These are phyloP conservation scores for Trichoderma reesei DNA, from an alignment of 495 filamentous ascomycete genomes.

Conservation along the genomic window DNA sequence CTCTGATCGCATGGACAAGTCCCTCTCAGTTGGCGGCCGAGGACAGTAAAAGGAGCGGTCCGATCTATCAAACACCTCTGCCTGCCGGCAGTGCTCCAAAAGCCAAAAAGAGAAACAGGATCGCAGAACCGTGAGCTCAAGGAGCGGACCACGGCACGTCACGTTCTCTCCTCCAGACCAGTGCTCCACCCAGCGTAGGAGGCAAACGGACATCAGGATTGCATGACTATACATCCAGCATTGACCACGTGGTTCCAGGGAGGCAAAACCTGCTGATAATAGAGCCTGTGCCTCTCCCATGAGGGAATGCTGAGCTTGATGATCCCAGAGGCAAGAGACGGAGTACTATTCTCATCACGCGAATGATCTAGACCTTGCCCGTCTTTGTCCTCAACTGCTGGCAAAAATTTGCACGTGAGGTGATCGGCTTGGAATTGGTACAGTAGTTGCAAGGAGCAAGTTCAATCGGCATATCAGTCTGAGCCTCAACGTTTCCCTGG, in stretches of 20 bases:
- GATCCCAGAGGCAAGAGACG: background rate
- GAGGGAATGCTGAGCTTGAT: background rate
- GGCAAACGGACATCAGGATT: slow-evolving; percentile 3
- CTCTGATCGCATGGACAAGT: background rate
- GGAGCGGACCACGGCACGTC: background rate
- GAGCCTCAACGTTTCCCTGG: background rate
- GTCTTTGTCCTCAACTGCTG: background rate
- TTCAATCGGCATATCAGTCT: background rate
- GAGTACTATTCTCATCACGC: background rate
- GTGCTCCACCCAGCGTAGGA: slow-evolving; percentile 3
- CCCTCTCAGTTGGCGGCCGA: background rate
- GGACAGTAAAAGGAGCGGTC: background rate
- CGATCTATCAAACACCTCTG: background rate
- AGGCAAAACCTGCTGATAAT: background rate
- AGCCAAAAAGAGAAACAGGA: background rate
- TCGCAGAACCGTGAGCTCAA: background rate
- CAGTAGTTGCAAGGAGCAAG: background rate
- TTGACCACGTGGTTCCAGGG: slow-evolving; percentile 4
- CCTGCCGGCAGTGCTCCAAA: background rate
- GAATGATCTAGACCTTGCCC: background rate
- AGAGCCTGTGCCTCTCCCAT: background rate
- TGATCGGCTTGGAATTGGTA: background rate
- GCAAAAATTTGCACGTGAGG: background rate
- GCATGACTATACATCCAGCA: background rate
- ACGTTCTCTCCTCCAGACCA: background rate